Evolutionary conservation across 805 yeast species (phyloP), one percentile per base, ranked within the genome.

Genomic region (Isabelozyma heimii): DNA sequence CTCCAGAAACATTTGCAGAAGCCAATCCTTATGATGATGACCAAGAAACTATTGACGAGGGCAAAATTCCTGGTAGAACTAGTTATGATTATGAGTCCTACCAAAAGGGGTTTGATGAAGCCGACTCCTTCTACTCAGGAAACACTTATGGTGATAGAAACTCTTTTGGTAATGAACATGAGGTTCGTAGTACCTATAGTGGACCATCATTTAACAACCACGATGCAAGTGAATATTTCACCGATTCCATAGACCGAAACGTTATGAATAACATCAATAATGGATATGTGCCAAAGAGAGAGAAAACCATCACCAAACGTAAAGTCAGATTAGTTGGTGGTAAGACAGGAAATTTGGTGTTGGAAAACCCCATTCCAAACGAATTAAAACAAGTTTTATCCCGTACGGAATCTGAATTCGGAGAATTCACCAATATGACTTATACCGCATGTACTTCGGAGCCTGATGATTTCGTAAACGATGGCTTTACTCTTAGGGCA

Each of bases 401-500:
- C 4, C 77, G 90, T 58, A 82, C 94, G 43, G 96, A 89, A 54
- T 70, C 76, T 1, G 76, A 76, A 1, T 85, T 86, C 54, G 97
- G 94, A 48, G 99, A 94, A 67, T 94, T 90, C 65, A 85, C 94
- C 13, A 89, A 89, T 69, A 91, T 94, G 97, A 84, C 97, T 56
- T 94, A 94, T 67, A 89, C 98, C 0, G 99, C 99, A 0, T 91
- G 96, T 62, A 94, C 99, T 1, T 79, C 95, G 1, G 91, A 87
- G 48, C 97, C 99, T 1, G 94, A 91, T 67, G 86, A 87, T 35
- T 94, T 89, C 62, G 81, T 82, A 14, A 76, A 73, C 3, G 82
- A 81, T 43, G 98, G 98, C 0, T 94, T 91, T 68, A 84, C 91
- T 2, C 72, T 94, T 45, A 80, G 99, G 58, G 87, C 96, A 8